phyloP scores from a whole-genome alignment of 805 yeast genomes.

The Pichia sporocuriosa region DNA sequence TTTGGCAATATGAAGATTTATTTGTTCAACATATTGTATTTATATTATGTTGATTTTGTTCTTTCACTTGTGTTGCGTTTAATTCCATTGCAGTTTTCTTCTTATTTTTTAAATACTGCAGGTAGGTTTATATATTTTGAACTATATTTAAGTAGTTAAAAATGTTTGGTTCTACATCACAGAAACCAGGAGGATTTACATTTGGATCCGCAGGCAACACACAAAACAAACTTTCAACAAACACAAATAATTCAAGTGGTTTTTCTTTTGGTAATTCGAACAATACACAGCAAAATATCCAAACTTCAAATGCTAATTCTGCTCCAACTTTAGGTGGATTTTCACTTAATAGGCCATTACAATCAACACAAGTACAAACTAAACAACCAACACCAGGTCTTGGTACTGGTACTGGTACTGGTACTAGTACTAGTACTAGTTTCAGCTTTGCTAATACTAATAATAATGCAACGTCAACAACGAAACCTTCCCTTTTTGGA shows the following conservation, averaged over 20 bases:
- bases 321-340: slow-evolving; percentile 1
- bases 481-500: slow-evolving; percentile 22
- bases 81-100: no score
- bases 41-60: no score
- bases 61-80: no score
- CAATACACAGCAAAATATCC: slow-evolving; percentile 15
- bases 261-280: slow-evolving; percentile 23
- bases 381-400: neutral
- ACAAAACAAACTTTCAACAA: neutral
- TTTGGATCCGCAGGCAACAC: slow-evolving; percentile 17
- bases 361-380: no score
- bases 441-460: slow-evolving; percentile 9
- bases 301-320: slow-evolving; percentile 10
- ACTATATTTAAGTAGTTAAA: neutral
- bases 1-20: no score
- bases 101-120: no score
- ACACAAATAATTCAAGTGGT: slow-evolving; percentile 10
- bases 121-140: neutral
- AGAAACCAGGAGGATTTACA: slow-evolving; percentile 19
- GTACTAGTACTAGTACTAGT: slow-evolving; percentile 20
- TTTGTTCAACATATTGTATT: no score
- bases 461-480: neutral
- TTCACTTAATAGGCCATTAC: neutral
- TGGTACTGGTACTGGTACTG: neutral
- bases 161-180: slow-evolving; percentile 24